Percentiles rank a stretch among this genome's conserved stretches.
phyloP scores from a whole-genome alignment of 2,329 filamentous ascomycete genomes.

The Podosphaera fusca region DNA sequence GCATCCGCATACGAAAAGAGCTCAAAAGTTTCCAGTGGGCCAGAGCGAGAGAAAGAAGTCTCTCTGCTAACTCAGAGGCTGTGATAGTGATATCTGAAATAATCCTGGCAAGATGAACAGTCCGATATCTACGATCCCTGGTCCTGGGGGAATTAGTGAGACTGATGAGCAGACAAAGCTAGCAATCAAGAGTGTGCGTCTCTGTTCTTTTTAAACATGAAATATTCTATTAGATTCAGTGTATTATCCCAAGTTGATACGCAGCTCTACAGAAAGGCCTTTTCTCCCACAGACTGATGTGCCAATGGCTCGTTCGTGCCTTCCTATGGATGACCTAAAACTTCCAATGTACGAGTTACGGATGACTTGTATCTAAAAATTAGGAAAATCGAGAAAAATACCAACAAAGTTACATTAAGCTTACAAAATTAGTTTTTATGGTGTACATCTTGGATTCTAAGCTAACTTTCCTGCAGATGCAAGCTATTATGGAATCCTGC shows the following conservation, averaged over 20 bases:
- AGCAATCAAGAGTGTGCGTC: slow-evolving; percentile 14
- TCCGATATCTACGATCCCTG: slow-evolving; percentile 7
- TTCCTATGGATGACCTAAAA: no score
- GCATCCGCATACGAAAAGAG: no score
- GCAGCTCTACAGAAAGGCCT: no score
- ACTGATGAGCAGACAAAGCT: slow-evolving; percentile 13
- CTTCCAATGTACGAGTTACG: no score
- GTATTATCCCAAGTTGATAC: no score
- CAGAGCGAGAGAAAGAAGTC: no score
- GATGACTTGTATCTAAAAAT: neutral
- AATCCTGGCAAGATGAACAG: slow-evolving; percentile 8
- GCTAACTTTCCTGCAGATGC: slow-evolving; percentile 11
- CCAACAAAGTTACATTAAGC: neutral
- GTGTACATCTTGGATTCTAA: neutral
- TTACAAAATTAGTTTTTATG: no score
- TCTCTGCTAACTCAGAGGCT: no score
- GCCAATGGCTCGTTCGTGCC: no score
- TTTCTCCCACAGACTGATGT: no score
- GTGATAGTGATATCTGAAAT: neutral
- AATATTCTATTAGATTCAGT: no score
- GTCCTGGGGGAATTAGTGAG: slow-evolving; percentile 4
- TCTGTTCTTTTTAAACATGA: neutral
- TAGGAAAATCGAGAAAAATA: neutral
- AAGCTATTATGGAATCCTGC: slow-evolving; percentile 60
- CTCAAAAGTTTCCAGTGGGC: no score